These are phyloP conservation scores for Candida qinlingensis DNA, from an alignment of 805 yeast species.

Conservation along the genomic window DNA sequence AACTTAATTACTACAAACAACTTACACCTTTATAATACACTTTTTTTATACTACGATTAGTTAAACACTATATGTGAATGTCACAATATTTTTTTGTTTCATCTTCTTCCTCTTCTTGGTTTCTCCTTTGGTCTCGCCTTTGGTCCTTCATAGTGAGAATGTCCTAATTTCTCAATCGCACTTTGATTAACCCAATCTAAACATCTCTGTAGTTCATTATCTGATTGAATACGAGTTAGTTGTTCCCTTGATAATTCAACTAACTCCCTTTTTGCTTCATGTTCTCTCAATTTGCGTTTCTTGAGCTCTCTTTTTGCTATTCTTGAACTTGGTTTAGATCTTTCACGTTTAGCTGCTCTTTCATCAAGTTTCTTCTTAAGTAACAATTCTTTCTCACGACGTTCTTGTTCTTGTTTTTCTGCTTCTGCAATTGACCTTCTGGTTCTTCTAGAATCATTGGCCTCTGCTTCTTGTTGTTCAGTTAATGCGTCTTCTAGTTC, in stretches of 20 bases:
- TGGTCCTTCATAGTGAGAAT: conserved; percentile 50
- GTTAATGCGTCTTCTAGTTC: conserved; percentile 8
- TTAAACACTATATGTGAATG: not conserved
- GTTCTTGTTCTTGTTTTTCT: conserved; percentile 17
- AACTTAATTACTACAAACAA: not conserved
- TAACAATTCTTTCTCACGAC: conserved; percentile 10
- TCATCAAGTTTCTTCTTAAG: conserved; percentile 9
- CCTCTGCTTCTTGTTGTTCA: conserved; percentile 5
- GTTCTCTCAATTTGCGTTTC: conserved; percentile 29
- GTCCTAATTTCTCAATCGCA: conserved; percentile 47
- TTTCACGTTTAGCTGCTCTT: conserved; percentile 19
- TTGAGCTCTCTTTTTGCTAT: conserved; percentile 31
- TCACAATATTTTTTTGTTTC: not conserved
- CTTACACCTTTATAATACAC: too few species aligned
- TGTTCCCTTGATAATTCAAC: conserved; percentile 23
- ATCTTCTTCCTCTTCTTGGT: conserved; percentile 8
- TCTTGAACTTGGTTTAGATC: conserved; percentile 31
- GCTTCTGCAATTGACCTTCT: conserved; percentile 23
- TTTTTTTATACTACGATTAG: too few species aligned
- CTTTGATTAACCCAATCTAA: conserved; percentile 58
- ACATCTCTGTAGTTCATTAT: conserved; percentile 41
- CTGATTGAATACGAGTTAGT: conserved; percentile 30
- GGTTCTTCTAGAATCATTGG: conserved; percentile 20
- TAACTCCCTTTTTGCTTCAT: conserved; percentile 26
- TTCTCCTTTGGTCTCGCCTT: conserved; percentile 1